A percentile compares a stretch with the other conserved stretches of the same genome.
Conservation (phyloP, 192 early-diverging fungal species). For the Oehlia diaphana region DNA sequence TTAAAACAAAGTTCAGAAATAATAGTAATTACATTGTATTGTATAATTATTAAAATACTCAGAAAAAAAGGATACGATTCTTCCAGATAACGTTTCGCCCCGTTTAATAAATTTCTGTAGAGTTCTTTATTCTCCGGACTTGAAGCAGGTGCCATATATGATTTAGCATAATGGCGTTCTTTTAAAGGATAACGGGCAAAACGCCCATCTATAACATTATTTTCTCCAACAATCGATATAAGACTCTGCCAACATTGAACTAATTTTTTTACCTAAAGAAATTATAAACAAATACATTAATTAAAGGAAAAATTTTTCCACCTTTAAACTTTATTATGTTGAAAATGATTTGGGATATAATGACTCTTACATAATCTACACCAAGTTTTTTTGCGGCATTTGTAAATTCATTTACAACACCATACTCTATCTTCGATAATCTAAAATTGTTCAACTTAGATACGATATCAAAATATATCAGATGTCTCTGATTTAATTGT, state of each 20-base stretch:
- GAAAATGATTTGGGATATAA: background rate
- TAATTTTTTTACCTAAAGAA: slow-evolving; percentile 30
- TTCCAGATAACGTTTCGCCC: slow-evolving; percentile 54
- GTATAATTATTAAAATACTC: background rate
- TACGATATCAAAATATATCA: slow-evolving; percentile 49
- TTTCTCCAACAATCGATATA: slow-evolving; percentile 43
- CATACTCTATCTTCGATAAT: slow-evolving; percentile 35
- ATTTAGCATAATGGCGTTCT: slow-evolving; percentile 42
- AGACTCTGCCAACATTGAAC: slow-evolving; percentile 50
- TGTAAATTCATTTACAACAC: slow-evolving; percentile 41
- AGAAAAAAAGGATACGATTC: slow-evolving; percentile 44
- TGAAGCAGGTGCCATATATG: slow-evolving; percentile 37
- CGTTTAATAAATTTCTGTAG: slow-evolving; percentile 38
- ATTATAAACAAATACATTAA: background rate
- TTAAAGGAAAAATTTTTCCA: background rate
- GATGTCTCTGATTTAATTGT: slow-evolving; percentile 26
- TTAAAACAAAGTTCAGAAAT: background rate
- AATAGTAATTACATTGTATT: background rate
- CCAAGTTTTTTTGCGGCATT: slow-evolving; percentile 41
- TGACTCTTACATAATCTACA: slow-evolving; percentile 37
- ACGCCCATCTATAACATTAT: slow-evolving; percentile 35
- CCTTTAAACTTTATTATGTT: too few species aligned
- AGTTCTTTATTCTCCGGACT: slow-evolving; percentile 32
- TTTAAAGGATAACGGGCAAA: slow-evolving; percentile 41
- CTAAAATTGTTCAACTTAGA: slow-evolving; percentile 47